Percentiles rank a stretch among this genome's conserved stretches.
Evolutionary conservation across 2,329 filamentous ascomycete genomes (phyloP).

Genomic region (Tolypocladium tundrense): DNA sequence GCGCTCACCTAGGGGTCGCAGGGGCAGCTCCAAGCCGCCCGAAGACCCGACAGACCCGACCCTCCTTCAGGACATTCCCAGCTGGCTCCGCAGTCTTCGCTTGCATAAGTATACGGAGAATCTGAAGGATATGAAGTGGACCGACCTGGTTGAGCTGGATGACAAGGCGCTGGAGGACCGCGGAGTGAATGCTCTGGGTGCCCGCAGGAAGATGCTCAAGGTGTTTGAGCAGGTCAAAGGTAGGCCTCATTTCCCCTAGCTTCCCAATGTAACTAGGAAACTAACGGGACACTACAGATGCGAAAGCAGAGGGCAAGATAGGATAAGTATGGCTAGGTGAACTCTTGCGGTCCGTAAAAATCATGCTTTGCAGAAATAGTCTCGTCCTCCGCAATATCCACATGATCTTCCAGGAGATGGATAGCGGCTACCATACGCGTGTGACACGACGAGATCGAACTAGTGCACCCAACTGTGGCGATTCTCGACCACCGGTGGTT

Average conservation of each 20-base stretch:
- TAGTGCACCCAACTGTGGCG: no score
- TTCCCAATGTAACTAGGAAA: neutral
- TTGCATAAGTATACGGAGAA: slow-evolving; percentile 99
- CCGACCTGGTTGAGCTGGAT: slow-evolving; percentile 80
- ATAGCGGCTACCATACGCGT: neutral
- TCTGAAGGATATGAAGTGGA: slow-evolving; percentile 95
- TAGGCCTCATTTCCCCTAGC: slow-evolving; percentile 20
- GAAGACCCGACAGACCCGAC: slow-evolving; percentile 91
- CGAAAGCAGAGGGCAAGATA: slow-evolving; percentile 64
- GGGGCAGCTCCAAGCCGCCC: slow-evolving; percentile 92
- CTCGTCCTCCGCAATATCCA: neutral
- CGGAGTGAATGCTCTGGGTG: slow-evolving; percentile 89
- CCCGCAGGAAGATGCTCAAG: slow-evolving; percentile 96
- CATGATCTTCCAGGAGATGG: neutral
- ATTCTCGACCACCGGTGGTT: no score
- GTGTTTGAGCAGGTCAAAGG: slow-evolving; percentile 94
- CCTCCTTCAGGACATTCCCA: slow-evolving; percentile 87
- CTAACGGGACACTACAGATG: slow-evolving; percentile 38
- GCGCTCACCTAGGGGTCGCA: slow-evolving; percentile 80
- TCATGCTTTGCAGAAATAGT: neutral
- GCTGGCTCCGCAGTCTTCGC: slow-evolving; percentile 87
- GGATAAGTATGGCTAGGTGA: slow-evolving; percentile 19
- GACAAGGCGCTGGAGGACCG: slow-evolving; percentile 87
- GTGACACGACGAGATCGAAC: neutral
- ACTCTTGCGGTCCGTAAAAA: neutral